Evolutionary conservation across 768 basidiomycete species (phyloP), one percentile per base, ranked within the genome.

Genomic region (Tremella fuciformis): DNA sequence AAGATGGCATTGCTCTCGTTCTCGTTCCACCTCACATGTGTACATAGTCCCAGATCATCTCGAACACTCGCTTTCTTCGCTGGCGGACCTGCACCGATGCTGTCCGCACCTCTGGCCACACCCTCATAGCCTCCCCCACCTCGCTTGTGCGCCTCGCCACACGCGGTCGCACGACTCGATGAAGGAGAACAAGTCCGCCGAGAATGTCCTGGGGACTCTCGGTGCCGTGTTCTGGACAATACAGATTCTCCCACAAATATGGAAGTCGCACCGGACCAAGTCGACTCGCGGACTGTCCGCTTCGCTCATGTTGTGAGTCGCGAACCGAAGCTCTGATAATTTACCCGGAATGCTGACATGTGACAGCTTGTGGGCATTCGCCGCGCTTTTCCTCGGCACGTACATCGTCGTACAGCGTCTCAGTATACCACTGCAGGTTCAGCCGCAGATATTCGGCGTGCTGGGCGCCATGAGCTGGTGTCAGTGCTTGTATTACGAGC

Each of bases 121-220:
- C 42, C 4, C 4, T 46, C 42, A 18, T 18, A 46, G n/a, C 22
- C 42, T 46, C 42, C 16, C 42, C 22, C 42, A 46, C 18, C 11
- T 34, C 29, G 8, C 3, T 8, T 34, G 6, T 34, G 4, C 6
- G 11, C 11, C 29, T 34, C 11, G 29, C 29, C 29, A 34, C 29
- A 34, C 6, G 29, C 11, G 4, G 29, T 34, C 29, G 29, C 29
- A 34, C 29, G 29, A 63, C 29, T 6, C 29, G 29, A 63, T 63
- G 81, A 79, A 78, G 16, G 79, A 70, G 8, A 86, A 85, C 62
- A 47, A 75, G 7, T 80, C 80, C 1, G 83, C 82, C 13, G 87
- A 87, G 74, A 87, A 88, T 67, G 84, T 82, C 6, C 78, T 88
- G 6, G 87, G 85, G 2, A 88, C 86, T 0, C 79, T 86, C 21